A percentile compares a stretch with the other conserved stretches of the same genome.
These are phyloP conservation scores for Prunus fruticosa DNA, from an alignment of 306 rosid species.

Conservation along the genomic window DNA sequence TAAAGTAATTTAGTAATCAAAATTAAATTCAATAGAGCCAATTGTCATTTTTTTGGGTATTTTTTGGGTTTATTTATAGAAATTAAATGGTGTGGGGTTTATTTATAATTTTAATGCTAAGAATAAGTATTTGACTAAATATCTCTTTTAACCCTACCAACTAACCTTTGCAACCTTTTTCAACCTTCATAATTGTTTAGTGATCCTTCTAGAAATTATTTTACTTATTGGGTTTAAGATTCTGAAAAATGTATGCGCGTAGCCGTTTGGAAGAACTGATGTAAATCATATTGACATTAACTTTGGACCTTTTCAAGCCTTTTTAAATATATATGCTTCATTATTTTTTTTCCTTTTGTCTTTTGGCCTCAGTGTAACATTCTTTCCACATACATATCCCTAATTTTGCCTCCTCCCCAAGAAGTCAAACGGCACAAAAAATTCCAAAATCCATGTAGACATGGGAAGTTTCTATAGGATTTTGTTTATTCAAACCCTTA, in stretches of 20 bases:
- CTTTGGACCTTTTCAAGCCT: neutral
- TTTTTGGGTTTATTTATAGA: too few relatives aligned
- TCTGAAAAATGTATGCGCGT: neutral
- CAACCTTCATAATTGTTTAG: neutral
- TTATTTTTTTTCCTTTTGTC: neutral
- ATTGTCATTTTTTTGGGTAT: too few relatives aligned
- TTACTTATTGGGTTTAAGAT: neutral
- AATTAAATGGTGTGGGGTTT: too few relatives aligned
- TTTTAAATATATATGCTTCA: neutral
- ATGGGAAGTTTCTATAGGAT: slow-evolving; percentile 40
- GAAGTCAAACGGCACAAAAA: slow-evolving; percentile 30
- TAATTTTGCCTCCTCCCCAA: neutral
- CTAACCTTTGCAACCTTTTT: neutral
- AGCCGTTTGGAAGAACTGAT: neutral
- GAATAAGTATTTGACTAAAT: too few relatives aligned
- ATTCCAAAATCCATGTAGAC: neutral
- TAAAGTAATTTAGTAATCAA: too few relatives aligned
- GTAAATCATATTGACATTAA: neutral
- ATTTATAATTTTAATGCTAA: too few relatives aligned
- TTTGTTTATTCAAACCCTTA: slow-evolving; percentile 25
- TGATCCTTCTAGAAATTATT: neutral
- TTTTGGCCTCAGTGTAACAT: neutral
- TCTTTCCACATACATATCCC: neutral
- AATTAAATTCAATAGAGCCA: too few relatives aligned
- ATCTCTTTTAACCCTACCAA: neutral